phyloP scores from a whole-genome alignment of 257 asterid species.

The Orobanche coerulescens region DNA sequence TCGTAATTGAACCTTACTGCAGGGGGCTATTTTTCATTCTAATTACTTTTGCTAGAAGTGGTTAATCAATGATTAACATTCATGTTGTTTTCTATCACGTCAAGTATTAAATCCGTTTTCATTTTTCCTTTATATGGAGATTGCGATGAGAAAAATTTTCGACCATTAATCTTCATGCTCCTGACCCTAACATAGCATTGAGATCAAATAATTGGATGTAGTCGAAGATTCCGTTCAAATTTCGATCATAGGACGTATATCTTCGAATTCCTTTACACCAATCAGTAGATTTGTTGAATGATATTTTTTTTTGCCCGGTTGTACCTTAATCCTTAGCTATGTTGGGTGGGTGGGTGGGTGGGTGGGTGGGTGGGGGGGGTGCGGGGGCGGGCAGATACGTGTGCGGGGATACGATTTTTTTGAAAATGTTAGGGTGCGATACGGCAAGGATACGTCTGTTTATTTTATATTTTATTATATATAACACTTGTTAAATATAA shows the following conservation, averaged over 20 bases:
- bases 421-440: too few species aligned
- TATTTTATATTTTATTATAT: too few species aligned
- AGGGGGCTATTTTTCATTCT: not conserved
- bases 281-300: not conserved
- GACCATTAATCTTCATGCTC: too few species aligned
- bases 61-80: conserved; percentile 8
- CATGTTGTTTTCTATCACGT: not conserved
- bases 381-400: too few species aligned
- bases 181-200: too few species aligned
- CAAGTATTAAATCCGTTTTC: not conserved
- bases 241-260: not conserved
- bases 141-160: not conserved
- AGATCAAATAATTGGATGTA: not conserved
- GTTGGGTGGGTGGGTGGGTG: too few species aligned
- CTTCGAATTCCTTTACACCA: not conserved
- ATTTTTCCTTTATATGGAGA: too few species aligned
- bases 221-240: not conserved
- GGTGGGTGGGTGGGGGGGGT: too few species aligned
- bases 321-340: too few species aligned
- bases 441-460: too few species aligned
- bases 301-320: not conserved
- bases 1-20: not conserved
- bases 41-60: conserved; percentile 6
- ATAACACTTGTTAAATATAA: too few species aligned
- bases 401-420: too few species aligned